Evolutionary conservation across 2,329 filamentous ascomycete species (phyloP), one percentile per base, ranked within the genome.

Genomic region (Penicillium verrucosum): DNA sequence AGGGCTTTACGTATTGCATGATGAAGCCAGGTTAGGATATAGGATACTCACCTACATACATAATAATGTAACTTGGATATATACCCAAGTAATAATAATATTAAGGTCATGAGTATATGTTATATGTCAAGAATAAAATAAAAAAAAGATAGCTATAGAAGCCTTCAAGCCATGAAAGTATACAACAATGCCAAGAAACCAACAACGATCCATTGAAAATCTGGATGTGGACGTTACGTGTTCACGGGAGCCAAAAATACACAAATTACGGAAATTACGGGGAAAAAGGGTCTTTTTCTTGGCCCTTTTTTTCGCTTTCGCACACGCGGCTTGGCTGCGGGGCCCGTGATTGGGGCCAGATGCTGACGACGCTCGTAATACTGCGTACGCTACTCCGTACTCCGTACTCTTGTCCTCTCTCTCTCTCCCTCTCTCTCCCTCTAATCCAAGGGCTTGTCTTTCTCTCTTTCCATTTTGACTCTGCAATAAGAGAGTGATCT

Each of bases 291-390:
- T 69, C 68, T 65, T 68, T 67, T 62, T 59, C 62, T 67, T 64
- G 62, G 63, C 55, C 5, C 16, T 59, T 65, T 62, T 59, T 65
- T 64, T 63, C 60, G 29, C 11, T 67, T 68, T 66, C 59, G 65
- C 65, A 71, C 69, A 72, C 71, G 71, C 71, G 71, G 71, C 71
- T 70, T 72, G 69, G 63, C 62, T 62, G 66, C 61, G 62, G 64
- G 62, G 59, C 64, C 60, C 61, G 61, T 73, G 70, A 73, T 72
- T 73, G 69, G 71, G 67, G 66, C 60, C 55, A 65, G 57, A 68
- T 63, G 71, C 71, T 73, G 71, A 73, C 71, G 71, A 73, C 71
- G 71, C 69, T 69, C 66, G 63, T 65, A 63, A 65, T 65, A 57
- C 60, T 47, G n/a, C 48, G 59, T 59, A 63, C 56, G 52, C 55